phyloP scores from a whole-genome alignment of 2,329 filamentous ascomycete species.

The Apiospora saccharicola region DNA sequence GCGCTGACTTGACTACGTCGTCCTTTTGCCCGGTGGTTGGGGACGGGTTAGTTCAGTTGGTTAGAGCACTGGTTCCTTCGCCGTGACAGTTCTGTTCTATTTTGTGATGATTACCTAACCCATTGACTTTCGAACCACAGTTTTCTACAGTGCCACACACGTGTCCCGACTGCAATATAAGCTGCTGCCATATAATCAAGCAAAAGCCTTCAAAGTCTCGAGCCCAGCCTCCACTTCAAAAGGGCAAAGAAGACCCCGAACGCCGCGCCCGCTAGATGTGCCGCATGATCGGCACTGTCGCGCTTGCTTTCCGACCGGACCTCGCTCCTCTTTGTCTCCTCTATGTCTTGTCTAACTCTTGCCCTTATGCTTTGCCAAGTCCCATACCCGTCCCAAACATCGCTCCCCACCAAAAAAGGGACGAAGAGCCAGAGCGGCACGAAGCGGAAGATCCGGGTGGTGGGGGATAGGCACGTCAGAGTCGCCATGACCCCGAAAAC shows the following conservation, averaged over 20 bases:
- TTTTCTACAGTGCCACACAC: too few relatives aligned
- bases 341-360: background rate
- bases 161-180: too few relatives aligned
- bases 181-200: too few relatives aligned
- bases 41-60: conserved; percentile 23
- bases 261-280: background rate
- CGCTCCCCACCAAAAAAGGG: background rate
- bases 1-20: too few relatives aligned
- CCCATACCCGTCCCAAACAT: background rate
- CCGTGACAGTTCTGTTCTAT: too few relatives aligned
- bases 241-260: background rate
- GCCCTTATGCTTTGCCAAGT: background rate
- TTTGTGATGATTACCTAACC: too few relatives aligned
- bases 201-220: too few relatives aligned
- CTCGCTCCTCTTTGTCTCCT: background rate
- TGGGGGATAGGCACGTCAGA: background rate
- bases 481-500: background rate
- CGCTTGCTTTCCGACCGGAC: too few relatives aligned
- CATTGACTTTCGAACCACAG: too few relatives aligned
- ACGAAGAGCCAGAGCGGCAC: background rate
- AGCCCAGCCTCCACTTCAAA: background rate
- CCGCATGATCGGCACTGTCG: background rate
- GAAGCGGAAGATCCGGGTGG: background rate
- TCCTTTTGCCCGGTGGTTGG: too few relatives aligned
- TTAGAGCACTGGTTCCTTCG: conserved; percentile 8